Percentiles rank a stretch among this genome's conserved stretches.
phyloP scores from a whole-genome alignment of 2,329 filamentous ascomycete species.

The Rhynchosporium secalis region DNA sequence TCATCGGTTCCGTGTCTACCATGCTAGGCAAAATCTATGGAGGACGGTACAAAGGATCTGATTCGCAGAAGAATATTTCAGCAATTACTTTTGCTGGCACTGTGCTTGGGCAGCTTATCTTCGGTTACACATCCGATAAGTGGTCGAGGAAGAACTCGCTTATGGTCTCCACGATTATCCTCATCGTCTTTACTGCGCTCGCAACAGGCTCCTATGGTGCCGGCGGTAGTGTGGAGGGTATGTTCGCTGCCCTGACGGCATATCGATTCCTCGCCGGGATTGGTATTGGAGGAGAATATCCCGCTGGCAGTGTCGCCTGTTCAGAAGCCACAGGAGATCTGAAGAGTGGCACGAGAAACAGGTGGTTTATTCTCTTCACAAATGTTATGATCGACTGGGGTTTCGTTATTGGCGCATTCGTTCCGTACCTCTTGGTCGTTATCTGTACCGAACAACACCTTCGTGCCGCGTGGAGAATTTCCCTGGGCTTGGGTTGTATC shows the following conservation, averaged over 20 bases:
- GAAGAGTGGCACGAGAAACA: constrained; percentile 76
- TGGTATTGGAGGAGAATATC: constrained; percentile 82
- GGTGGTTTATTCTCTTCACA: constrained; percentile 89
- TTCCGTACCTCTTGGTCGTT: constrained; percentile 66
- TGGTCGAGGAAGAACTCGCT: constrained; percentile 84
- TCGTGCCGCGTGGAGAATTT: constrained; percentile 78
- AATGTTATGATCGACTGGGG: constrained; percentile 85
- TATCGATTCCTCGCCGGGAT: constrained; percentile 82
- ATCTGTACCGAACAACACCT: constrained; percentile 58
- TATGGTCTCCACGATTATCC: constrained; percentile 76
- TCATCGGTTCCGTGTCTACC: constrained; percentile 86
- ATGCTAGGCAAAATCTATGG: constrained; percentile 70
- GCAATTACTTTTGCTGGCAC: constrained; percentile 87
- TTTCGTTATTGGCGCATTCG: constrained; percentile 71
- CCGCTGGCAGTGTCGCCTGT: constrained; percentile 78
- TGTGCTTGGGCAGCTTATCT: constrained; percentile 76
- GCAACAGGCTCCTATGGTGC: constrained; percentile 75
- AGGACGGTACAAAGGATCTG: constrained; percentile 65
- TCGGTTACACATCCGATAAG: constrained; percentile 79
- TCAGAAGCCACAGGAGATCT: constrained; percentile 84
- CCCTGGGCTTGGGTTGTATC: constrained; percentile 75
- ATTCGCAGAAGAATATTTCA: constrained; percentile 71
- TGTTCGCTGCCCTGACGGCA: constrained; percentile 77
- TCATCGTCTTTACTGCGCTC: constrained; percentile 82
- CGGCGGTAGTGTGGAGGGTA: constrained; percentile 64